A percentile compares a stretch with the other conserved stretches of the same genome.
Conservation (phyloP, 2,329 filamentous ascomycete species). For the Botryotinia globosa region DNA sequence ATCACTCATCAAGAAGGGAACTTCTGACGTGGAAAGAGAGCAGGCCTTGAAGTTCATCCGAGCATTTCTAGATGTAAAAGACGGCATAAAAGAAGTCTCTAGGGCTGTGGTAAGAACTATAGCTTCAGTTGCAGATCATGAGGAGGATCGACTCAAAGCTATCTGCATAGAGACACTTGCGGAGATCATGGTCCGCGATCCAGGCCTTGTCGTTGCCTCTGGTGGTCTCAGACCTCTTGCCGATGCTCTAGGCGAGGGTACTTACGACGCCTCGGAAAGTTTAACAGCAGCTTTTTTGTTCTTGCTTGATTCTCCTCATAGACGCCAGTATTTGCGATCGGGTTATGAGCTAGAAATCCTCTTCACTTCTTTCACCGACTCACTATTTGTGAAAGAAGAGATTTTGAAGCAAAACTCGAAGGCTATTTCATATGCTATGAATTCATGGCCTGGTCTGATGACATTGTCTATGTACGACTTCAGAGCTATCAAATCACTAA, state of each 20-base stretch:
- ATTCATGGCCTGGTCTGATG: slow-evolving; percentile 91
- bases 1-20: slow-evolving; percentile 91
- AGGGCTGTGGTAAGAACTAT: slow-evolving; percentile 84
- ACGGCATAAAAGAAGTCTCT: slow-evolving; percentile 83
- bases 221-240: slow-evolving; percentile 84
- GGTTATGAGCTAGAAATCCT: slow-evolving; percentile 86
- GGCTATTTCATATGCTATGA: slow-evolving; percentile 86
- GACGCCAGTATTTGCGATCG: slow-evolving; percentile 77
- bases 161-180: slow-evolving; percentile 92
- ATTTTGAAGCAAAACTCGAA: slow-evolving; percentile 81
- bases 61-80: slow-evolving; percentile 92
- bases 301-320: slow-evolving; percentile 78
- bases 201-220: slow-evolving; percentile 73
- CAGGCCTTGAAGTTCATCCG: slow-evolving; percentile 96
- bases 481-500: slow-evolving; percentile 75
- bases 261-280: slow-evolving; percentile 89
- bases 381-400: slow-evolving; percentile 57
- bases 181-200: slow-evolving; percentile 85
- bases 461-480: slow-evolving; percentile 85
- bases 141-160: slow-evolving; percentile 69
- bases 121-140: slow-evolving; percentile 80
- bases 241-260: slow-evolving; percentile 87
- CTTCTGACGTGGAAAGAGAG: slow-evolving; percentile 94
- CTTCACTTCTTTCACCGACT: slow-evolving; percentile 91
- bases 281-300: slow-evolving; percentile 85